phyloP scores from a whole-genome alignment of 257 asterid genomes.

The Solanum microdontum region DNA sequence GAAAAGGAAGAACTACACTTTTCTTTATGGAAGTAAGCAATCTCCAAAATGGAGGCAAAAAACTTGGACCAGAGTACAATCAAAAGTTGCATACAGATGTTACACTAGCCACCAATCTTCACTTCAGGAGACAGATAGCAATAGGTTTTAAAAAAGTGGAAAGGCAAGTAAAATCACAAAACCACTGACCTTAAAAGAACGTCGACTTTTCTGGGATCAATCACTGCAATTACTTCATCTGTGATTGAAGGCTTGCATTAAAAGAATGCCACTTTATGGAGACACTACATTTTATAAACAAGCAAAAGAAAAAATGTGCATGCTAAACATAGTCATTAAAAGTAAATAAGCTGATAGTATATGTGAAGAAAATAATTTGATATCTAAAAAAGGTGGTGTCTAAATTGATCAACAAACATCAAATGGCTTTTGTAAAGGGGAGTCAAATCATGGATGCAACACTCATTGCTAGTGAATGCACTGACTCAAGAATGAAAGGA shows the following conservation, averaged over 20 bases:
- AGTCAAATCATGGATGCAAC: too few species aligned
- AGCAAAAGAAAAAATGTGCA: neutral
- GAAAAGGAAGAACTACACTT: neutral
- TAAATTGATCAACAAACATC: too few species aligned
- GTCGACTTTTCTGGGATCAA: conserved; percentile 87
- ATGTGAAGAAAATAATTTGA: neutral
- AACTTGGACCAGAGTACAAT: neutral
- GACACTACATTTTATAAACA: neutral
- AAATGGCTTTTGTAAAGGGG: too few species aligned
- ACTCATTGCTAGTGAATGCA: too few species aligned
- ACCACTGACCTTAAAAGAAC: conserved; percentile 70
- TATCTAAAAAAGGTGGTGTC: too few species aligned
- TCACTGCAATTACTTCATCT: conserved; percentile 79
- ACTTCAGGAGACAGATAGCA: neutral
- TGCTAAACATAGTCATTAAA: neutral
- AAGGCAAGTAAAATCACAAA: neutral
- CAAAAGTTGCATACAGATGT: neutral
- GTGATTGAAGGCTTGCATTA: conserved; percentile 15
- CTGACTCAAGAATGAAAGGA: too few species aligned
- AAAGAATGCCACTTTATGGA: conserved; percentile 6
- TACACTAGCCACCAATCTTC: neutral
- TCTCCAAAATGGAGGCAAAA: neutral
- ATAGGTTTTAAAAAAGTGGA: neutral
- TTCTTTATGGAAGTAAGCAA: neutral
- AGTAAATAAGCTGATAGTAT: neutral